A percentile compares a stretch with the other conserved stretches of the same genome.
Evolutionary conservation across 768 basidiomycete genomes (phyloP).

Genomic region (Trametes villosa): DNA sequence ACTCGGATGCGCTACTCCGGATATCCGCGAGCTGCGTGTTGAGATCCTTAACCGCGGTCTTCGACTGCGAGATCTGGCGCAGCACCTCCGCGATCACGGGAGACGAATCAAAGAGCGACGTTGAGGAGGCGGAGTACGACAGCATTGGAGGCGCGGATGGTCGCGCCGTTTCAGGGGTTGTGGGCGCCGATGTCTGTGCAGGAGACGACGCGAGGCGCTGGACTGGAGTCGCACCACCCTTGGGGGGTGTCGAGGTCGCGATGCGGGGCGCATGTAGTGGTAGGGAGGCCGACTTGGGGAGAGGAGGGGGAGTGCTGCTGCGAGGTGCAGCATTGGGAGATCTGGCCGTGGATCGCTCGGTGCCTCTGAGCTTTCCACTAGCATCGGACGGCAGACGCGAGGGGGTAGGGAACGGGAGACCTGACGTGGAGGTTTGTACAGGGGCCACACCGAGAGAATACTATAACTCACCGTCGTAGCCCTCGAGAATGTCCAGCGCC

Average conservation of each 20-base stretch:
- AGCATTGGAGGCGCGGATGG: slow-evolving; percentile 21
- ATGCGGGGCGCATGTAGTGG: slow-evolving; percentile 69
- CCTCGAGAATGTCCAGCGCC: slow-evolving; percentile 69
- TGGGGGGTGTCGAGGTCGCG: slow-evolving; percentile 35
- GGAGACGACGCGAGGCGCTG: slow-evolving; percentile 22
- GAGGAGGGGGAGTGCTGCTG: slow-evolving; percentile 79
- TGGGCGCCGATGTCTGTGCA: slow-evolving; percentile 18
- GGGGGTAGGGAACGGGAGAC: slow-evolving; percentile 25
- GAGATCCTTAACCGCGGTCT: slow-evolving; percentile 66
- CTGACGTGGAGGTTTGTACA: slow-evolving; percentile 3
- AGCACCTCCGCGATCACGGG: slow-evolving; percentile 76
- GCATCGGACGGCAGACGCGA: slow-evolving; percentile 25
- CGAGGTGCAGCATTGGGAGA: slow-evolving; percentile 59
- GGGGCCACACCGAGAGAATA: not conserved
- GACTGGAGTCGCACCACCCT: slow-evolving; percentile 18
- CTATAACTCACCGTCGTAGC: slow-evolving; percentile 62
- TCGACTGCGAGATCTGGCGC: slow-evolving; percentile 69
- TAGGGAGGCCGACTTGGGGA: slow-evolving; percentile 80
- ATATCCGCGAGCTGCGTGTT: slow-evolving; percentile 70
- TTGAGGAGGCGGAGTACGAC: slow-evolving; percentile 43
- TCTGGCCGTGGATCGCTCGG: slow-evolving; percentile 29
- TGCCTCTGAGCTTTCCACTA: slow-evolving; percentile 46
- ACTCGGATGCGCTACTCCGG: slow-evolving; percentile 56
- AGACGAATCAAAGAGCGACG: slow-evolving; percentile 54
- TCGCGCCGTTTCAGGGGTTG: slow-evolving; percentile 22